Conservation (phyloP, 352 stramenopile species). For the Phytophthora ramorum region DNA sequence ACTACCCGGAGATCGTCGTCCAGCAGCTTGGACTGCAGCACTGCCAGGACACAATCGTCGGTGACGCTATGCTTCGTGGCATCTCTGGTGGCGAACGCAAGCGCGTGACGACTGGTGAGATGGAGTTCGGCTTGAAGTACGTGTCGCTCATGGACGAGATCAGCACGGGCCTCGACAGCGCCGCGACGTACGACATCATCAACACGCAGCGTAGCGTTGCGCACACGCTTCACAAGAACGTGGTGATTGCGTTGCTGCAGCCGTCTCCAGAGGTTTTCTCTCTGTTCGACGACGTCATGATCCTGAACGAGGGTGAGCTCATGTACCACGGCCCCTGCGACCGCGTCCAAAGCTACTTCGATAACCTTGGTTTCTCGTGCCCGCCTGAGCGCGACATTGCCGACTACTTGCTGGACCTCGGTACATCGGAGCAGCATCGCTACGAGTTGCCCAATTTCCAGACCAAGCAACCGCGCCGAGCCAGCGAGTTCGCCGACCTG, state of each 20-base stretch:
- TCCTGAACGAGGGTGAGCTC: too few relatives aligned
- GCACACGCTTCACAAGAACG: too few relatives aligned
- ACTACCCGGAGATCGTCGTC: slow-evolving; percentile 27
- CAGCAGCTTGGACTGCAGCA: slow-evolving; percentile 36
- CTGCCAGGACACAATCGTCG: slow-evolving; percentile 69
- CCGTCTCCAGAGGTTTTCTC: too few relatives aligned
- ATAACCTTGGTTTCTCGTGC: not conserved
- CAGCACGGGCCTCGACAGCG: slow-evolving; percentile 89
- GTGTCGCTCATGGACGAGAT: slow-evolving; percentile 92
- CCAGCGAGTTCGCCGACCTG: not conserved
- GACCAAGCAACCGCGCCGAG: not conserved
- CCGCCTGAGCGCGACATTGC: not conserved
- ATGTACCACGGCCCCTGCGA: not conserved
- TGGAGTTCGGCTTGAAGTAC: slow-evolving; percentile 77
- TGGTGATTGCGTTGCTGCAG: too few relatives aligned
- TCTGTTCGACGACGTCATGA: too few relatives aligned
- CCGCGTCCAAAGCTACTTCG: not conserved
- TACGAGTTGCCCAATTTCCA: not conserved
- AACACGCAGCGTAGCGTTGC: too few relatives aligned
- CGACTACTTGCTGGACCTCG: not conserved
- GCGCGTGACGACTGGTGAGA: slow-evolving; percentile 80
- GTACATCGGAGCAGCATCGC: not conserved
- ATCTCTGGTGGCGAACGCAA: slow-evolving; percentile 68
- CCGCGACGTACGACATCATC: slow-evolving; percentile 51
- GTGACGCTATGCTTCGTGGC: slow-evolving; percentile 57